phyloP scores from a whole-genome alignment of 805 yeast genomes.

The Saturnispora halmiae region DNA sequence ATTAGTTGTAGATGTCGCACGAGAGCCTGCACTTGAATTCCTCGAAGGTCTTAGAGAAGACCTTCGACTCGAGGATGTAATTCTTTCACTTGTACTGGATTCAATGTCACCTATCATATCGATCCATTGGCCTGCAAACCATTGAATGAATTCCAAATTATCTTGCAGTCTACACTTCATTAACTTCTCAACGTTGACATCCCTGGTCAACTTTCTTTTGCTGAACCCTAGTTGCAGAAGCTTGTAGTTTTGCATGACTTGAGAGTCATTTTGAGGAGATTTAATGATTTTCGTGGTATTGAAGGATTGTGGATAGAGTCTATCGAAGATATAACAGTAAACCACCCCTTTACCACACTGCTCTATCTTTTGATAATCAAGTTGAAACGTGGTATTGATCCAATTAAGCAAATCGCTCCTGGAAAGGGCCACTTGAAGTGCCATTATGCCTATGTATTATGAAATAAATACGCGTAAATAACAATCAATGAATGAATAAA shows the following conservation, averaged over 20 bases:
- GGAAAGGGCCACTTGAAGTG: slow-evolving; percentile 49
- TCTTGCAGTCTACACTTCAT: slow-evolving; percentile 89
- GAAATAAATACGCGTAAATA: too few species aligned
- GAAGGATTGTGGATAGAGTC: slow-evolving; percentile 62
- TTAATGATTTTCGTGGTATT: slow-evolving; percentile 75
- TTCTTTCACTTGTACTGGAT: not conserved
- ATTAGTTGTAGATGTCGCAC: too few species aligned
- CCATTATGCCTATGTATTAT: too few species aligned
- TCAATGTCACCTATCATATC: slow-evolving; percentile 28
- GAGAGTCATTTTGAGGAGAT: slow-evolving; percentile 63
- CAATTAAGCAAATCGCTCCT: slow-evolving; percentile 77
- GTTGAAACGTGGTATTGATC: slow-evolving; percentile 64
- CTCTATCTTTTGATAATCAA: slow-evolving; percentile 70
- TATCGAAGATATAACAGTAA: slow-evolving; percentile 85
- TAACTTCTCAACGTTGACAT: slow-evolving; percentile 71
- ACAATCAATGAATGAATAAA: too few species aligned
- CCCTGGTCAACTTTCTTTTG: slow-evolving; percentile 59
- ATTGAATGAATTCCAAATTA: slow-evolving; percentile 87
- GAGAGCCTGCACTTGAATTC: not conserved
- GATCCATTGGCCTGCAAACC: slow-evolving; percentile 79
- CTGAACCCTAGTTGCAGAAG: slow-evolving; percentile 74
- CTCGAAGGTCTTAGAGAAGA: slow-evolving; percentile 8
- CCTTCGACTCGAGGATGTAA: slow-evolving; percentile 3
- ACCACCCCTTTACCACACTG: slow-evolving; percentile 96
- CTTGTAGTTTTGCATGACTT: slow-evolving; percentile 72